These are phyloP conservation scores for Giardia muris DNA, from an alignment of 208 protist species.

Conservation along the genomic window DNA sequence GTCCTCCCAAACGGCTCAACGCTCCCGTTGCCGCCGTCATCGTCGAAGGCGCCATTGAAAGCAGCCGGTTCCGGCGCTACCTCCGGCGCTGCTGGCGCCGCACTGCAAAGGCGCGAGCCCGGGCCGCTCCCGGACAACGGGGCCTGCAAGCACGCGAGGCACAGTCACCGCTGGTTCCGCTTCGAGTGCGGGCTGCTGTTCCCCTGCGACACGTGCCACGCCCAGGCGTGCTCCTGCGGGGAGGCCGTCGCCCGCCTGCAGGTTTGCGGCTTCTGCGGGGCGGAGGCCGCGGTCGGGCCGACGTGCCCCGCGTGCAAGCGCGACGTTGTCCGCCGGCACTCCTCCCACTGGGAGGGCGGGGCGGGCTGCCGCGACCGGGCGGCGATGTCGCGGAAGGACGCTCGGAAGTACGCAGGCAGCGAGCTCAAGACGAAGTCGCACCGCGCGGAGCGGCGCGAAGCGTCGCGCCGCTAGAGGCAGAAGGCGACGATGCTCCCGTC, in stretches of 20 bases:
- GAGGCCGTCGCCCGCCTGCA: not conserved
- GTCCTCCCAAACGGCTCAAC: not conserved
- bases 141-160: not conserved
- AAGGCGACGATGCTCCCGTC: conserved; percentile 13
- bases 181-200: conserved; percentile 1
- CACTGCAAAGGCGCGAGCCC: not conserved
- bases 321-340: not conserved
- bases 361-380: not conserved
- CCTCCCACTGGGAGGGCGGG: conserved; percentile 16
- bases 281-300: not conserved
- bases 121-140: conserved; percentile 1
- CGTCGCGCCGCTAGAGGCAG: not conserved
- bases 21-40: not conserved
- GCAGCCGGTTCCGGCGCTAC: too few relatives aligned
- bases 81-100: too few relatives aligned
- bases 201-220: conserved; percentile 25
- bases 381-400: not conserved
- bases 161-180: not conserved
- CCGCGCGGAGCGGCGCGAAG: not conserved
- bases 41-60: not conserved
- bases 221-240: not conserved
- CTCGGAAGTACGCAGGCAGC: not conserved
- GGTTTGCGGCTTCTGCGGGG: conserved; percentile 17
- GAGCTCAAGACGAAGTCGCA: not conserved
- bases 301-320: not conserved